Conservation (phyloP, 2,329 filamentous ascomycete genomes). For the Neofusicoccum laricinum region DNA sequence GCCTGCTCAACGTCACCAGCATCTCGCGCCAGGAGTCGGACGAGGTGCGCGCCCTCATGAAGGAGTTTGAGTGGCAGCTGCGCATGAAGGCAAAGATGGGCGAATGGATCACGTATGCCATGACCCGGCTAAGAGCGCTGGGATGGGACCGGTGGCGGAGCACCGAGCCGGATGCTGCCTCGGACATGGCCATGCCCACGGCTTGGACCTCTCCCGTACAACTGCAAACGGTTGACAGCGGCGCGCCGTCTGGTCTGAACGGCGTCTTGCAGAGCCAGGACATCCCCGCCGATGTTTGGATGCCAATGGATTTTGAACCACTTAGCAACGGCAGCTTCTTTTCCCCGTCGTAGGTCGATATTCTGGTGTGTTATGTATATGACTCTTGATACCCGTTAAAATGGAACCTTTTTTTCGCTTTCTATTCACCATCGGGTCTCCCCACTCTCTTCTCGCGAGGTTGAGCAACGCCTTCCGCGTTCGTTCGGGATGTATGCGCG, state of each 20-base stretch:
- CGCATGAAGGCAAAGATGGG: background rate
- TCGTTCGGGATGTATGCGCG: no score
- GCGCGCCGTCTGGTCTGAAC: background rate
- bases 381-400: background rate
- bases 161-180: background rate
- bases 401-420: background rate
- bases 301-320: background rate
- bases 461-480: no score
- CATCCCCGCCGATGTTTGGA: background rate
- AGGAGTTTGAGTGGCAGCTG: background rate
- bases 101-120: background rate
- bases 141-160: background rate
- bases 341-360: background rate
- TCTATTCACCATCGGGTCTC: no score
- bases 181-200: background rate
- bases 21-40: background rate
- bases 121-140: background rate
- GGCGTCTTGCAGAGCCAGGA: background rate
- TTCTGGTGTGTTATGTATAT: background rate
- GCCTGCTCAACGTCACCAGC: constrained; percentile 27
- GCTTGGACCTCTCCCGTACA: background rate
- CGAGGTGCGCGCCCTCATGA: background rate
- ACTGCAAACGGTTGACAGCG: background rate
- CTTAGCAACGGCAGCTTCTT: background rate
- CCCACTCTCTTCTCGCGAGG: background rate